Base-by-base conservation (phyloP, 129 eudicot species). In the Chrysanthemum lavandulifolium region DNA sequence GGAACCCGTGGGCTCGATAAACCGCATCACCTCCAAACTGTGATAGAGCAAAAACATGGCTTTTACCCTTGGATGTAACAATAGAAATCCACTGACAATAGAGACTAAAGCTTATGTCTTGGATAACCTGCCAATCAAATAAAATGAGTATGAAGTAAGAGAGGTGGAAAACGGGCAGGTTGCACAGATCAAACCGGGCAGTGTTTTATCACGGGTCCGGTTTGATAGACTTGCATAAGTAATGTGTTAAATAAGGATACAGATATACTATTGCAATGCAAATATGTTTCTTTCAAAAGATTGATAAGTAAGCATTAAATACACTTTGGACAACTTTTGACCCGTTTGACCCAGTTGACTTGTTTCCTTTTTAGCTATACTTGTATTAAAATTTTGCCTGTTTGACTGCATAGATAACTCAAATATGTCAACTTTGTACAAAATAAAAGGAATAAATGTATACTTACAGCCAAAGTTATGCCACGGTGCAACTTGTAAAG, bases 401-500 rank as follows among this genome's bases (percentile, higher is more conserved):
- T 53, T 3, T 64, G 53, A 19, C 15, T 11, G 11, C 47, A 40
- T 55, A 55, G 23, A 55, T 56, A 49, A 16, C 36, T 33, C 70
- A 18, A 2, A 33, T 5, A 10, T 55, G 13, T 31, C 52, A 67
- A 50, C 23, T 56, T 6, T 23, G 61, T 18, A 3, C 16, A 68
- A 78, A 69, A 52, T 13, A 43, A 21, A 10, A 60, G 47, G 43
- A 62, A 45, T 71, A 74, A 56, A 65, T 83, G 68, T 69, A 40
- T 65, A 82, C 89, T 78, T 60, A 85, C 89, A 81, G 89, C 89
- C 52, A 82, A 57, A 61, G 79, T 85, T 67, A 85, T 60, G 67
- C 89, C 89, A 55, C 89, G 89, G 69, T 76, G 84, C 33, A 85
- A 74, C 81, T 79, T 85, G 84, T 85, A 85, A 61, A 85, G 86